These are phyloP conservation scores for Cydonia oblonga DNA, from an alignment of 331 rosid genomes.

Conservation along the genomic window DNA sequence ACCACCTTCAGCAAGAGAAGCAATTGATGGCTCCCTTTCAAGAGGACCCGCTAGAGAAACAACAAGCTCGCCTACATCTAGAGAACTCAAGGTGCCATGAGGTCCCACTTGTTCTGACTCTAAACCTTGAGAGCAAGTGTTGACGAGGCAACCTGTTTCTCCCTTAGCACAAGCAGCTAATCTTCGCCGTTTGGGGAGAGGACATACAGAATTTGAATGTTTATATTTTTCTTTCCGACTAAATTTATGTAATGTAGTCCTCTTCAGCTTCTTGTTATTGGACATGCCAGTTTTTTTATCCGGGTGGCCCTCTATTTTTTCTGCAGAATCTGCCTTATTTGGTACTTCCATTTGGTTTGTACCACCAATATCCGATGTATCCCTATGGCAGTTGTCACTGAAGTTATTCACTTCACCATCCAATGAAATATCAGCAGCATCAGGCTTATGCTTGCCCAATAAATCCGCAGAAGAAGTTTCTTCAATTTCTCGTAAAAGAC, in stretches of 20 bases:
- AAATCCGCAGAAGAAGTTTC: slow-evolving; percentile 10
- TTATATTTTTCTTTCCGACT: slow-evolving; percentile 33
- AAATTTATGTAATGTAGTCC: slow-evolving; percentile 24
- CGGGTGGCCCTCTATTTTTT: slow-evolving; percentile 17
- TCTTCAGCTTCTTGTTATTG: slow-evolving; percentile 27
- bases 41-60: slow-evolving; percentile 20
- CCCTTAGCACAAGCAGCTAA: slow-evolving; percentile 44
- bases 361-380: background rate
- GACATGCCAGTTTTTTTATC: slow-evolving; percentile 16
- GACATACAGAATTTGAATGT: slow-evolving; percentile 32
- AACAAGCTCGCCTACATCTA: slow-evolving; percentile 21
- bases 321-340: slow-evolving; percentile 14
- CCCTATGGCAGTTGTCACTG: slow-evolving; percentile 10
- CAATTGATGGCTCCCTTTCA: slow-evolving; percentile 13
- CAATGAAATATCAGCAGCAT: slow-evolving; percentile 11
- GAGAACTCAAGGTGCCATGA: slow-evolving; percentile 17
- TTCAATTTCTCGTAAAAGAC: slow-evolving; percentile 23
- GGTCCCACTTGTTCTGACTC: slow-evolving; percentile 13
- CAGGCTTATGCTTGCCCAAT: slow-evolving; percentile 5
- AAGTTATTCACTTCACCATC: slow-evolving; percentile 22
- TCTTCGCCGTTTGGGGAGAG: slow-evolving; percentile 44
- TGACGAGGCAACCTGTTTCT: slow-evolving; percentile 26
- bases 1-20: slow-evolving; percentile 23
- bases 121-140: slow-evolving; percentile 25
- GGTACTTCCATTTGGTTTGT: slow-evolving; percentile 13